Evolutionary conservation across 306 rosid species (phyloP).

Genomic region (Astragalus membranaceus): DNA sequence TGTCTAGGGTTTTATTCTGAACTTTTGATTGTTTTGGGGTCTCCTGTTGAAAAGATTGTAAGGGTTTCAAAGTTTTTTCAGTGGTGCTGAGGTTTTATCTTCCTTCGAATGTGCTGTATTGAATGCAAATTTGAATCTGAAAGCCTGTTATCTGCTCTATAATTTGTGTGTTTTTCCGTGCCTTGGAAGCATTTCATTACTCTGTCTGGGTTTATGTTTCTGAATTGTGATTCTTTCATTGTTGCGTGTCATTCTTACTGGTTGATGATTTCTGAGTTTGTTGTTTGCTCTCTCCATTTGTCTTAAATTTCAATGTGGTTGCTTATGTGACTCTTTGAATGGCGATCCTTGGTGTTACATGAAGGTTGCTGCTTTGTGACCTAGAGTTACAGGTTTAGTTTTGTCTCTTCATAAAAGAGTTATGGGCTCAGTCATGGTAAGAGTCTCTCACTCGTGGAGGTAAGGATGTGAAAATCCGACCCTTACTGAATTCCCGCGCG

Average conservation of each 20-base stretch:
- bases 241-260: background rate
- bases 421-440: background rate
- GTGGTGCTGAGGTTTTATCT: background rate
- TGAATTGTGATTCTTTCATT: conserved; percentile 2
- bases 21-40: background rate
- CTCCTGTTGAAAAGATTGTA: background rate
- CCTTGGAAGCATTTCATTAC: background rate
- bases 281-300: background rate
- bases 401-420: background rate
- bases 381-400: background rate
- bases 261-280: background rate
- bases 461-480: too few species aligned
- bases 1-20: background rate
- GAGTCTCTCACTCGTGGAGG: background rate
- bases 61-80: background rate
- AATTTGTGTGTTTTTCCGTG: background rate
- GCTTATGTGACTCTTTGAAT: background rate
- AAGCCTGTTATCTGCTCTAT: background rate
- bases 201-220: background rate
- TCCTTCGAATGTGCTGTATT: background rate
- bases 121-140: background rate
- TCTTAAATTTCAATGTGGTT: background rate
- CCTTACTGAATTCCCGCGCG: too few species aligned
- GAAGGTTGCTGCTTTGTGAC: background rate
- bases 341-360: background rate